Conservation (phyloP, 495 filamentous ascomycete species). For the Diplogelasinospora grovesii region DNA sequence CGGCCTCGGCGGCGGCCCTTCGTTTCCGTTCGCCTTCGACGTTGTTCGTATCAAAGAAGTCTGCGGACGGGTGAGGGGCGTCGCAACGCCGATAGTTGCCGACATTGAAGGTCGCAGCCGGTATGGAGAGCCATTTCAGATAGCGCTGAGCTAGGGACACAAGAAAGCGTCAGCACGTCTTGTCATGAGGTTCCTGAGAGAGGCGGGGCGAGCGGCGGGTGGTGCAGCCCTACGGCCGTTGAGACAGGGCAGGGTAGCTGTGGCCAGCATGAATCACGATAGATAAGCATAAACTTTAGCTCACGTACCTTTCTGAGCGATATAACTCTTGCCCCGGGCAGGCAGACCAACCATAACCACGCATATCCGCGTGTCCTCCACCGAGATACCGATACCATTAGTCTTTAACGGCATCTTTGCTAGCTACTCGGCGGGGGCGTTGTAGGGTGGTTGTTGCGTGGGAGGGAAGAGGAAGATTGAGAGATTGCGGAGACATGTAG, state of each 20-base stretch:
- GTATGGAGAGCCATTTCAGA: slow-evolving; percentile 90
- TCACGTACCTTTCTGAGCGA: slow-evolving; percentile 90
- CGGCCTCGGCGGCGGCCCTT: slow-evolving; percentile 79
- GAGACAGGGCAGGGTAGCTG: no score
- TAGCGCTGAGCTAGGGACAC: slow-evolving; percentile 73
- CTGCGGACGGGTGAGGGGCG: slow-evolving; percentile 78
- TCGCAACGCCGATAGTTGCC: slow-evolving; percentile 84
- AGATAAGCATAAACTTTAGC: neutral
- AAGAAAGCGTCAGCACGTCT: slow-evolving; percentile 13
- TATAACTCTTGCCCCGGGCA: slow-evolving; percentile 91
- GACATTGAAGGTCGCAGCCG: slow-evolving; percentile 91
- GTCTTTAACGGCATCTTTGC: slow-evolving; percentile 37
- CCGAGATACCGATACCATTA: slow-evolving; percentile 55
- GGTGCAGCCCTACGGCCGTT: no score
- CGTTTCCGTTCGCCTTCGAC: slow-evolving; percentile 83
- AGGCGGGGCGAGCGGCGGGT: no score
- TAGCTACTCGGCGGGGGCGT: no score
- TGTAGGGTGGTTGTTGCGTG: slow-evolving; percentile 4
- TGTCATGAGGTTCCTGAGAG: no score
- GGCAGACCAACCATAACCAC: slow-evolving; percentile 99
- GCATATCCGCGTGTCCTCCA: slow-evolving; percentile 90
- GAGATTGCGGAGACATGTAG: slow-evolving; percentile 26
- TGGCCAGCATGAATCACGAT: slow-evolving; percentile 1
- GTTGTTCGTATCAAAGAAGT: slow-evolving; percentile 90
- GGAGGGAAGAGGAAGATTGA: slow-evolving; percentile 3